Evolutionary conservation across 257 asterid species (phyloP).

Genomic region (Solanum bulbocastanum): DNA sequence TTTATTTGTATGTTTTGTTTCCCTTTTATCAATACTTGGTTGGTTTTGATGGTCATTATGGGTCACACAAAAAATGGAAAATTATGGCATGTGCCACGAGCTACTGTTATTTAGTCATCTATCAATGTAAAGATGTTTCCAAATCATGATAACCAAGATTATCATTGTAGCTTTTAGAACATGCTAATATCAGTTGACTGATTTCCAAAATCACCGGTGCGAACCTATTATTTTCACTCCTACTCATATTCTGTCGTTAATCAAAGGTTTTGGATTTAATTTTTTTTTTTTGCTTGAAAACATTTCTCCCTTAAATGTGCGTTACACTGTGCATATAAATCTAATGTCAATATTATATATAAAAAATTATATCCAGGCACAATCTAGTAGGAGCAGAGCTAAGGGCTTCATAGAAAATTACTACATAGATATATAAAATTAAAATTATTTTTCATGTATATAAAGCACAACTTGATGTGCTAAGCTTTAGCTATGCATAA

Average conservation of each 20-base stretch:
- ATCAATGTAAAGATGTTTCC: background rate
- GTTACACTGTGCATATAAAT: background rate
- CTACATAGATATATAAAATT: background rate
- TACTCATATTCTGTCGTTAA: background rate
- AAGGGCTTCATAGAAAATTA: background rate
- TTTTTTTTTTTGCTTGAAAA: background rate
- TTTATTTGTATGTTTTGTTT: background rate
- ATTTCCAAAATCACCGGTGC: background rate
- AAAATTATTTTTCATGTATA: background rate
- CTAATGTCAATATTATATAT: background rate
- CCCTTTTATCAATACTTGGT: background rate
- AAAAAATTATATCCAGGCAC: background rate
- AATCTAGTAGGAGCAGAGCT: background rate
- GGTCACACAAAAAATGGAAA: background rate
- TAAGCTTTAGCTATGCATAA: too few relatives aligned
- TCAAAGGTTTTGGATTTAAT: fast-evolving
- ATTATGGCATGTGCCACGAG: background rate
- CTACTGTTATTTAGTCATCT: constrained; percentile 4
- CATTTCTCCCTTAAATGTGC: too few relatives aligned
- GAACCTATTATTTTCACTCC: background rate
- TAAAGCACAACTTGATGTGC: background rate
- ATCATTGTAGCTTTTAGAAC: background rate
- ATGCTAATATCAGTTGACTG: background rate
- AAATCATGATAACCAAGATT: background rate
- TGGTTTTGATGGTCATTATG: background rate